Evolutionary conservation across 202 grass and related monocot genomes (phyloP).

Genomic region (Zoysia matrella): DNA sequence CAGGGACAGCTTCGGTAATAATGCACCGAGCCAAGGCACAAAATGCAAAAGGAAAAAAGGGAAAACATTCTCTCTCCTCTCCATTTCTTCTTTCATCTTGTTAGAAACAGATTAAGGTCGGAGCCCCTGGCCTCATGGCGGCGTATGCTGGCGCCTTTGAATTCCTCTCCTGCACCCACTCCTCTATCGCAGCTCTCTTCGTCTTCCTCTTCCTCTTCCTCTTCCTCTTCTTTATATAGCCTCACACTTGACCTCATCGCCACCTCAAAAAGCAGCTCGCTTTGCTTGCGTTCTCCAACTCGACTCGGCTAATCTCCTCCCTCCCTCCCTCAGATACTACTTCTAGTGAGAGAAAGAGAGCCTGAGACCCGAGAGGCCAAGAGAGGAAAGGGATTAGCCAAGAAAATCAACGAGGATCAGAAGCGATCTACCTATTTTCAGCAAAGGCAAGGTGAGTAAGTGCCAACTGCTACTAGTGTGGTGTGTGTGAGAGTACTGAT

Average conservation of each 20-base stretch:
- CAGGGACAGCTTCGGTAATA: too few species aligned
- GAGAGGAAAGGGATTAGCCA: conserved; percentile 32
- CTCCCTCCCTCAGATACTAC: conserved; percentile 21
- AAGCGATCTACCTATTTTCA: conserved; percentile 38
- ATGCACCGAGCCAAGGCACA: too few species aligned
- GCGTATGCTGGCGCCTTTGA: conserved; percentile 78
- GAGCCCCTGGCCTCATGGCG: conserved; percentile 75
- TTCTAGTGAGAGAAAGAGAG: not conserved
- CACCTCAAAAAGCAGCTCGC: conserved; percentile 40
- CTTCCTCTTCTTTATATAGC: conserved; percentile 63
- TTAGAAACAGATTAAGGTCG: conserved; percentile 54
- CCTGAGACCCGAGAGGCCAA: not conserved
- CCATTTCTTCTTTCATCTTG: too few species aligned
- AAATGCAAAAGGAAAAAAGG: too few species aligned
- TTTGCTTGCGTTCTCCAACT: not conserved
- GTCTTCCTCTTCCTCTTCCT: conserved; percentile 4
- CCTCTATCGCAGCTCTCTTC: not conserved
- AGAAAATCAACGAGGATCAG: conserved; percentile 41
- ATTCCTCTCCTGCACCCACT: conserved; percentile 43
- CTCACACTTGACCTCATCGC: not conserved
- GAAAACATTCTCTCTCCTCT: too few species aligned
- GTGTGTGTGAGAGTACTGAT: not conserved
- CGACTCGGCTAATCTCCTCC: conserved; percentile 23
- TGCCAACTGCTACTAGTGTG: not conserved
- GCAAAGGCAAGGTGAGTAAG: conserved; percentile 53